Percentiles rank a stretch among this genome's conserved stretches.
phyloP scores from a whole-genome alignment of 768 basidiomycete genomes.

The Amanita inopinata region DNA sequence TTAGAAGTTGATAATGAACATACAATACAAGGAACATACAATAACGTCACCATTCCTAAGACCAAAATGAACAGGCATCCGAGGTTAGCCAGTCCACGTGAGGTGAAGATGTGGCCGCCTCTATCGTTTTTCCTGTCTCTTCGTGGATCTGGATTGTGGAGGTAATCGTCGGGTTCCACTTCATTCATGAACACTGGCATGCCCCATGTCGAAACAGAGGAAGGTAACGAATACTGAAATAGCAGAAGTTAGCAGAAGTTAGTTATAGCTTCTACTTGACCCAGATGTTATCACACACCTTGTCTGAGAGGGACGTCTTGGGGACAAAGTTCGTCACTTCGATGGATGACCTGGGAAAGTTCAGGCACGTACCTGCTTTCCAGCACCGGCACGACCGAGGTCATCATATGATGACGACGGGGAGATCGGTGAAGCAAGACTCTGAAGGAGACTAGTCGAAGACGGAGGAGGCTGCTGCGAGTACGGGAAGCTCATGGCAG shows the following conservation, averaged over 20 bases:
- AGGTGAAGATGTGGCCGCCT: constrained; percentile 50
- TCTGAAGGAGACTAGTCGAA: not conserved
- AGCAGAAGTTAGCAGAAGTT: too few relatives aligned
- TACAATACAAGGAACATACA: constrained; percentile 44
- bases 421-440: not conserved
- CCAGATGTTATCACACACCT: too few relatives aligned
- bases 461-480: not conserved
- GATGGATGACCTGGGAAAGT: not conserved
- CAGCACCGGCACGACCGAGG: not conserved
- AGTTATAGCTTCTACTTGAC: too few relatives aligned
- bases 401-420: not conserved
- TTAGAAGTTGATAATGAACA: constrained; percentile 25
- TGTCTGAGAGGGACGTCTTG: constrained; percentile 22
- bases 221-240: constrained; percentile 30
- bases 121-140: constrained; percentile 43
- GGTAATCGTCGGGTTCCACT: constrained; percentile 52
- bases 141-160: constrained; percentile 55
- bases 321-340: not conserved
- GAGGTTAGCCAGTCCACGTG: constrained; percentile 55
- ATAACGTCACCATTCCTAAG: constrained; percentile 36
- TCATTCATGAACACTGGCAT: constrained; percentile 29
- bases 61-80: constrained; percentile 56
- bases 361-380: not conserved
- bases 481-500: not conserved
- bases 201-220: constrained; percentile 42